These are phyloP conservation scores for Arthrobotrys sinensis DNA, from an alignment of 2,329 filamentous ascomycete species.

Conservation along the genomic window DNA sequence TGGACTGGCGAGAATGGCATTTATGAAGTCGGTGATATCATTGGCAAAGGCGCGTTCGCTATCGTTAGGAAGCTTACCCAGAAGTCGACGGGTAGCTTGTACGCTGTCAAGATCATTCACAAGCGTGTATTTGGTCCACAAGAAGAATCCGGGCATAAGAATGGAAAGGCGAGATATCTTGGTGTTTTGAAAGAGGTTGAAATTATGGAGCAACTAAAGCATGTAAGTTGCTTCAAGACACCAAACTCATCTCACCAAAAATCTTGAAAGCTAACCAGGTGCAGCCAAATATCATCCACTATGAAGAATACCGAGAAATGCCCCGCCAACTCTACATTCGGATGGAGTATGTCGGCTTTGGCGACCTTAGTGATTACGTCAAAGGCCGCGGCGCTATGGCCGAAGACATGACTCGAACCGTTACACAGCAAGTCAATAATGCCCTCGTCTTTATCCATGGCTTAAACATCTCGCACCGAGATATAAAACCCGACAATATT, in stretches of 20 bases:
- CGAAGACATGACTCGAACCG: constrained; percentile 79
- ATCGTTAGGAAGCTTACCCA: constrained; percentile 91
- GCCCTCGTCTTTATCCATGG: constrained; percentile 89
- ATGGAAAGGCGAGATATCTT: constrained; percentile 52
- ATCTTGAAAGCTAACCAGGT: constrained; percentile 51
- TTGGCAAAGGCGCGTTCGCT: constrained; percentile 96
- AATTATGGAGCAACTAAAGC: constrained; percentile 88
- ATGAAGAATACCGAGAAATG: constrained; percentile 89
- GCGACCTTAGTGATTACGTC: constrained; percentile 85
- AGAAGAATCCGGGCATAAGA: constrained; percentile 58
- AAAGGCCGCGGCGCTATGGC: constrained; percentile 74
- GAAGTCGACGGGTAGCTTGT: constrained; percentile 85
- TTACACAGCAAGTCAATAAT: constrained; percentile 82
- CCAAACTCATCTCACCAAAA: background rate
- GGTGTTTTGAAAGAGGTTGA: constrained; percentile 92
- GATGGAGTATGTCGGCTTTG: constrained; percentile 90
- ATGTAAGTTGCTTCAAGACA: constrained; percentile 74
- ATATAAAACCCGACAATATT: constrained; percentile 99
- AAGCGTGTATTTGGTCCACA: constrained; percentile 79
- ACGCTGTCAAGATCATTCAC: constrained; percentile 94
- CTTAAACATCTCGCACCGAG: constrained; percentile 94
- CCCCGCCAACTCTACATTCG: constrained; percentile 89
- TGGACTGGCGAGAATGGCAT: constrained; percentile 83
- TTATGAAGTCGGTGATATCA: constrained; percentile 85
- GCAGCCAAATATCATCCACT: constrained; percentile 89